Percentiles rank a stretch among this genome's conserved stretches.
Conservation (phyloP, 768 basidiomycete species). For the Gautieria morchelliformis region DNA sequence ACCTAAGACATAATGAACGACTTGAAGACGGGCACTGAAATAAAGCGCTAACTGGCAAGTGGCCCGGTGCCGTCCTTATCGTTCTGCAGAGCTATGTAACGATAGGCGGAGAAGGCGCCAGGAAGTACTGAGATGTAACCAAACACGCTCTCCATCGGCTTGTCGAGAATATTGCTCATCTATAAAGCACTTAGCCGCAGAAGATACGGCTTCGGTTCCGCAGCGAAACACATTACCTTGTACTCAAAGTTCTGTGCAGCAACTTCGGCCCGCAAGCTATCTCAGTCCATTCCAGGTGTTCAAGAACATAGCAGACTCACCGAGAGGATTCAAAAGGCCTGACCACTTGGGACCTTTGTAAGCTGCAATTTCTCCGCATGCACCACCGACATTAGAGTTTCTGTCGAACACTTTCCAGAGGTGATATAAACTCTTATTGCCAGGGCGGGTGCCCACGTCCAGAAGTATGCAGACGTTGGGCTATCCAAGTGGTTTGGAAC, state of each 20-base stretch:
- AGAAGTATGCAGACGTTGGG: conserved; percentile 88
- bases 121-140: conserved; percentile 97
- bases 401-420: conserved; percentile 94
- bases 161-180: conserved; percentile 82
- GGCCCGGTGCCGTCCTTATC: conserved; percentile 75
- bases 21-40: neutral
- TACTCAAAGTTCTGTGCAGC: conserved; percentile 97
- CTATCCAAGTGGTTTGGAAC: conserved; percentile 27
- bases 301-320: conserved; percentile 27
- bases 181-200: neutral
- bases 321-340: conserved; percentile 73
- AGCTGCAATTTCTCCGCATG: conserved; percentile 92
- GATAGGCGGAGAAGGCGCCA: conserved; percentile 91
- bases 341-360: conserved; percentile 90
- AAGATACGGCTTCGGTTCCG: neutral
- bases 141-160: conserved; percentile 80
- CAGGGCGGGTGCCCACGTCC: conserved; percentile 90
- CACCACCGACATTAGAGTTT: conserved; percentile 87
- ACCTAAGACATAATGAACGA: neutral
- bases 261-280: conserved; percentile 31
- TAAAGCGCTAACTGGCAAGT: conserved; percentile 34
- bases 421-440: conserved; percentile 81
- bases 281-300: neutral
- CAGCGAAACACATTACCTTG: conserved; percentile 30
- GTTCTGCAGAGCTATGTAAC: conserved; percentile 86